Evolutionary conservation across 2,329 filamentous ascomycete genomes (phyloP).

Genomic region (Aspergillus pseudonomiae): DNA sequence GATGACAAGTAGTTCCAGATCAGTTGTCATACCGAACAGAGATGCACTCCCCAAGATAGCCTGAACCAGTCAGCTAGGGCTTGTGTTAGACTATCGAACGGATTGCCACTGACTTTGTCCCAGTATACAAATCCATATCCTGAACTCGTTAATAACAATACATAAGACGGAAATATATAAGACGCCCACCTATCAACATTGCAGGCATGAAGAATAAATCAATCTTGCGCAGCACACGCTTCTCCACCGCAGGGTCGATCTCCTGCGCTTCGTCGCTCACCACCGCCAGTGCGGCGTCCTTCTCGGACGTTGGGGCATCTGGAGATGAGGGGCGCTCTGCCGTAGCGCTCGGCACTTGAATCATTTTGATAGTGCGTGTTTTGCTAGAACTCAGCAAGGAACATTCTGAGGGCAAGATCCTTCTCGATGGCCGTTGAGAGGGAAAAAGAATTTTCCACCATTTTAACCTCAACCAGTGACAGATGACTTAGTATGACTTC

Average conservation of each 20-base stretch:
- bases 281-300: slow-evolving; percentile 61
- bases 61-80: slow-evolving; percentile 33
- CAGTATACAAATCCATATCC: slow-evolving; percentile 69
- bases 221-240: slow-evolving; percentile 66
- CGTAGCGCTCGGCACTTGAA: slow-evolving; percentile 23
- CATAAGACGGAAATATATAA: not conserved
- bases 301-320: slow-evolving; percentile 34
- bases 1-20: slow-evolving; percentile 63
- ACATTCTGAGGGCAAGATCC: not conserved
- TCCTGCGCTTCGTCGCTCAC: slow-evolving; percentile 55
- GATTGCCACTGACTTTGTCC: slow-evolving; percentile 57
- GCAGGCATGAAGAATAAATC: slow-evolving; percentile 68
- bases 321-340: slow-evolving; percentile 8
- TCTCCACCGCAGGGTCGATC: slow-evolving; percentile 59
- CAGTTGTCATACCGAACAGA: slow-evolving; percentile 75
- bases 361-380: slow-evolving; percentile 16
- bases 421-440: not conserved
- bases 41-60: slow-evolving; percentile 74
- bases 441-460: not conserved
- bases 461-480: not conserved
- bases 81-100: not conserved
- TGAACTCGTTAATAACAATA: slow-evolving; percentile 13
- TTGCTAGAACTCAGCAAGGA: not conserved
- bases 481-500: not conserved
- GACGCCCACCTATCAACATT: slow-evolving; percentile 59